Conservation (phyloP, 306 rosid species). For the Parietaria judaica region DNA sequence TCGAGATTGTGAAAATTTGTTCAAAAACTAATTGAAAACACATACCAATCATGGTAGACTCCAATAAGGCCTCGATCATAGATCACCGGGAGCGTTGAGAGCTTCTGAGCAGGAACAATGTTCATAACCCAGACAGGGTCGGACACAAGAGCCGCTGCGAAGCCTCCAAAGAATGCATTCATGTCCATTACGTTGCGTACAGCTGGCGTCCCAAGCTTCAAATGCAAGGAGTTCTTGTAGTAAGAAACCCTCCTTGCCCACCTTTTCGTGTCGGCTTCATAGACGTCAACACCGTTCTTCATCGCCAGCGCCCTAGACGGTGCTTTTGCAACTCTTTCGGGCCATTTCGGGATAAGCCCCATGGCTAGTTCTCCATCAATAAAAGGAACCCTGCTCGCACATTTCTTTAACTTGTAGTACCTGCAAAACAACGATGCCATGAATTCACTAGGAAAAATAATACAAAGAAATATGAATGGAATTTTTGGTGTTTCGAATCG, state of each 20-base stretch:
- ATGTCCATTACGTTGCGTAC: constrained; percentile 91
- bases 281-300: constrained; percentile 68
- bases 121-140: constrained; percentile 98
- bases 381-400: constrained; percentile 54
- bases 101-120: constrained; percentile 72
- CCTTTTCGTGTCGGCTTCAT: constrained; percentile 79
- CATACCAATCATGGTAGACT: constrained; percentile 92
- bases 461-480: not conserved
- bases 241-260: constrained; percentile 73
- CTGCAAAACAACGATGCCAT: constrained; percentile 37
- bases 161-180: constrained; percentile 97
- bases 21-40: not conserved
- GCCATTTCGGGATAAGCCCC: constrained; percentile 84
- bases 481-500: too few species aligned
- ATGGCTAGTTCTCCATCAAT: constrained; percentile 65
- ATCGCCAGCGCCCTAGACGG: constrained; percentile 55
- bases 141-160: constrained; percentile 78
- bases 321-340: constrained; percentile 61
- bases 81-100: constrained; percentile 60
- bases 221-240: constrained; percentile 66
- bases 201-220: constrained; percentile 84
- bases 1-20: not conserved
- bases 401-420: constrained; percentile 75
- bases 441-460: not conserved
- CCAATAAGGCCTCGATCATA: constrained; percentile 92